Conservation (phyloP, 2,329 filamentous ascomycete species). For the Sclerotinia borealis region DNA sequence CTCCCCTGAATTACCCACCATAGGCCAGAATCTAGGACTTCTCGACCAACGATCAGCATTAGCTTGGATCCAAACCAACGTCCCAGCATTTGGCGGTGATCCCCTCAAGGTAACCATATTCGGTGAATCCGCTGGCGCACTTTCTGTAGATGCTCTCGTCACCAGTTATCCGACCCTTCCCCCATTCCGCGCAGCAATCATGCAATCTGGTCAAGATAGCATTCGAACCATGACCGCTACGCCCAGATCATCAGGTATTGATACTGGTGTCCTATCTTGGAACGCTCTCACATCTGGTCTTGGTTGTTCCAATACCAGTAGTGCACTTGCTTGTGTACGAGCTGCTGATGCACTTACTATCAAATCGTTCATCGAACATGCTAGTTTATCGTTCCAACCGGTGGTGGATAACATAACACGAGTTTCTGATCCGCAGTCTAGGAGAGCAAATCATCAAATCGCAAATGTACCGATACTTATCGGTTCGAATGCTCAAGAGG, state of each 20-base stretch:
- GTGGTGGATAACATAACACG: not conserved
- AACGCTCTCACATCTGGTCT: not conserved
- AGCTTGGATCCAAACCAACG: conserved; percentile 72
- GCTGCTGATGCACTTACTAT: not conserved
- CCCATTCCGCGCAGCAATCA: conserved; percentile 71
- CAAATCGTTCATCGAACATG: not conserved
- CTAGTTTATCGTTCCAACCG: not conserved
- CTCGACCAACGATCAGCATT: conserved; percentile 67
- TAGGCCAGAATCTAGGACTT: conserved; percentile 55
- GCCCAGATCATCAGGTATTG: not conserved
- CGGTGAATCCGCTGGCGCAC: conserved; percentile 53
- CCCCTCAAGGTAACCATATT: conserved; percentile 38
- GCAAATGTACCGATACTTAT: conserved; percentile 8
- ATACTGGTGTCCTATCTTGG: not conserved
- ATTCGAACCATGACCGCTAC: not conserved
- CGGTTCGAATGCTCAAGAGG: conserved; percentile 4
- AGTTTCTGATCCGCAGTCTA: not conserved
- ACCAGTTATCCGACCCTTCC: conserved; percentile 67
- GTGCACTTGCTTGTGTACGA: not conserved
- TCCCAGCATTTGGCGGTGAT: conserved; percentile 66
- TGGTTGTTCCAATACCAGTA: not conserved
- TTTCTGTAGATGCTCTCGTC: conserved; percentile 72
- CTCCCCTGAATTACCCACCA: not conserved
- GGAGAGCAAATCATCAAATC: not conserved
- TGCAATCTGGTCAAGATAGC: conserved; percentile 55